Percentiles rank a stretch among this genome's conserved stretches.
These are phyloP conservation scores for Oxytropis ochrocephala DNA, from an alignment of 306 rosid species.

Conservation along the genomic window DNA sequence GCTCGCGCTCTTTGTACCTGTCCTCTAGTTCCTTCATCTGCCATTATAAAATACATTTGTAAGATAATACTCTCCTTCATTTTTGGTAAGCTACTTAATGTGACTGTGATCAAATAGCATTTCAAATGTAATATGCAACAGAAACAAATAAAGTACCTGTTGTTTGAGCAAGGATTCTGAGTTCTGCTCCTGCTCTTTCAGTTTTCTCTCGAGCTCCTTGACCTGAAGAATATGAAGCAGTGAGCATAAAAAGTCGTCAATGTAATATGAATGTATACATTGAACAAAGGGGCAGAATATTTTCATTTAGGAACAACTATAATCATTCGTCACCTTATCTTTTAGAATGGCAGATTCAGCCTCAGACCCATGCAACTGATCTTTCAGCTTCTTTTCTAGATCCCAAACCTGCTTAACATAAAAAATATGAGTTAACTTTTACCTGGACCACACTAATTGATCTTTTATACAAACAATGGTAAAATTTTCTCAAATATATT, in stretches of 20 bases:
- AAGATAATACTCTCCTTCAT: neutral
- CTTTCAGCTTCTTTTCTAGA: constrained; percentile 55
- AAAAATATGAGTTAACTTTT: constrained; percentile 2
- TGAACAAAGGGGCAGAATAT: neutral
- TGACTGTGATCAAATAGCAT: neutral
- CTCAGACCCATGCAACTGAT: constrained; percentile 60
- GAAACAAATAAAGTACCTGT: constrained; percentile 37
- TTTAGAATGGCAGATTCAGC: constrained; percentile 46
- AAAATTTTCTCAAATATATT: neutral
- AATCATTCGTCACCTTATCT: constrained; percentile 51
- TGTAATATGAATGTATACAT: constrained; percentile 4
- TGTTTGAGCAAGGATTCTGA: constrained; percentile 48
- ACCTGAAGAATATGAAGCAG: constrained; percentile 40
- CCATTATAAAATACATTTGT: constrained; percentile 11
- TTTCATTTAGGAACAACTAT: neutral
- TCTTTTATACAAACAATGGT: neutral
- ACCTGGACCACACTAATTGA: neutral
- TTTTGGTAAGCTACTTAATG: neutral
- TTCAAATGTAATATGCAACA: neutral
- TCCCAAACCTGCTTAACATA: constrained; percentile 53
- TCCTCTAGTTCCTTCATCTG: constrained; percentile 76
- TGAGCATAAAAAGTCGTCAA: neutral
- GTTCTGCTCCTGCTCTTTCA: constrained; percentile 55
- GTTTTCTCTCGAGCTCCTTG: constrained; percentile 60
- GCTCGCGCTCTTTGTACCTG: constrained; percentile 50